These are phyloP conservation scores for Epichloe bromicola DNA, from an alignment of 2,329 filamentous ascomycete species.

Conservation along the genomic window DNA sequence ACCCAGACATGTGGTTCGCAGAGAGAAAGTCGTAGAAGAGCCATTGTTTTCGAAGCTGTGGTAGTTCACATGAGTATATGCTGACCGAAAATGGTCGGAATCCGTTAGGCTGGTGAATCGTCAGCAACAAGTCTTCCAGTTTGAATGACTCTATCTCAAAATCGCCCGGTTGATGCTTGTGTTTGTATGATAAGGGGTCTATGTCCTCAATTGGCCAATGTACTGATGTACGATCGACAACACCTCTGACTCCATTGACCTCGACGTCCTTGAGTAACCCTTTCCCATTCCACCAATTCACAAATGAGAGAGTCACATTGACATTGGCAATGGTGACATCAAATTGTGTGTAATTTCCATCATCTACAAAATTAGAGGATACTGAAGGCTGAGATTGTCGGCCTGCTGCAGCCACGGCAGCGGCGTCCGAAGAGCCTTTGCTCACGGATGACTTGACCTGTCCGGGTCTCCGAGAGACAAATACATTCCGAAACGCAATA, in stretches of 20 bases:
- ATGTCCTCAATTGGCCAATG: slow-evolving; percentile 49
- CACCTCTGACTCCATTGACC: slow-evolving; percentile 82
- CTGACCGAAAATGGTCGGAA: slow-evolving; percentile 95
- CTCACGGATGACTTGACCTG: slow-evolving; percentile 71
- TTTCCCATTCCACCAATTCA: slow-evolving; percentile 99
- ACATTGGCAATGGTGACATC: slow-evolving; percentile 90
- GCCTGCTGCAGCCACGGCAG: slow-evolving; percentile 70
- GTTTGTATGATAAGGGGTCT: slow-evolving; percentile 77
- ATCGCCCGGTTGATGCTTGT: slow-evolving; percentile 79
- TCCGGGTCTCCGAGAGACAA: slow-evolving; percentile 81
- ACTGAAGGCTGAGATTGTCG: slow-evolving; percentile 31
- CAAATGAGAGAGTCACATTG: slow-evolving; percentile 89
- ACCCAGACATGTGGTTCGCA: slow-evolving; percentile 91
- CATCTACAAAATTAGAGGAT: slow-evolving; percentile 43
- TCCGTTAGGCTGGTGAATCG: slow-evolving; percentile 74
- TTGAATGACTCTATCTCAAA: slow-evolving; percentile 97
- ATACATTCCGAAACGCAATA: slow-evolving; percentile 93
- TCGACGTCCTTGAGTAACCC: slow-evolving; percentile 85
- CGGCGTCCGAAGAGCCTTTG: slow-evolving; percentile 83
- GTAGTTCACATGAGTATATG: slow-evolving; percentile 90
- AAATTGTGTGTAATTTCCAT: slow-evolving; percentile 96
- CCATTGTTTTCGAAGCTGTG: slow-evolving; percentile 88
- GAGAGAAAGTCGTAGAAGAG: slow-evolving; percentile 95
- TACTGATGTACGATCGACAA: slow-evolving; percentile 81
- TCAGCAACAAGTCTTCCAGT: slow-evolving; percentile 84